Percentiles rank a stretch among this genome's conserved stretches.
phyloP scores from a whole-genome alignment of 805 yeast genomes.

The Candida morakotiae region DNA sequence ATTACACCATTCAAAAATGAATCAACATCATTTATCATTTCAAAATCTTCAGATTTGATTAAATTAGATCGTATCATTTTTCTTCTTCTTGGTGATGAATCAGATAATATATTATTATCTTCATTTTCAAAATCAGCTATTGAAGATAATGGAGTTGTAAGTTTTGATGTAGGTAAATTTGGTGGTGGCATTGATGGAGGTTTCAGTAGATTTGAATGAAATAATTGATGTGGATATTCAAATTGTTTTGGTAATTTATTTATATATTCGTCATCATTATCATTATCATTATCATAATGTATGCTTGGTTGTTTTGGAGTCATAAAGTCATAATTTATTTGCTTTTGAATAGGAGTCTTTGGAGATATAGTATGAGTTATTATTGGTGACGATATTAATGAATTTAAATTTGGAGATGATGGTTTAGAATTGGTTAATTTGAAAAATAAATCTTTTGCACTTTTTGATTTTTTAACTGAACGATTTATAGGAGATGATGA shows the following conservation, averaged over 20 bases:
- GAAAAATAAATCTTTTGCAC: constrained; percentile 5
- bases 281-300: background rate
- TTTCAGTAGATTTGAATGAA: constrained; percentile 2
- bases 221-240: background rate
- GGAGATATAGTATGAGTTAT: background rate
- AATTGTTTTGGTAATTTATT: background rate
- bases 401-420: background rate
- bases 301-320: no score
- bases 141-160: background rate
- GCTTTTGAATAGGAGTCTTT: background rate
- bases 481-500: background rate
- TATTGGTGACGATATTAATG: background rate
- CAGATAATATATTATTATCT: background rate
- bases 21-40: constrained; percentile 2
- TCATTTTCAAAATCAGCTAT: background rate
- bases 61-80: background rate
- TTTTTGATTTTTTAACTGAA: constrained; percentile 4
- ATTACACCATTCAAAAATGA: constrained; percentile 13
- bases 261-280: background rate
- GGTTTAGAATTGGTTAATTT: background rate
- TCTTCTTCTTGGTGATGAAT: background rate
- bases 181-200: constrained; percentile 4
- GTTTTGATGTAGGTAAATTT: background rate
- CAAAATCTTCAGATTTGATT: background rate
- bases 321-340: no score